Evolutionary conservation across 23 red algal genomes (phyloP).

Genomic region (Gracilaria domingensis): DNA sequence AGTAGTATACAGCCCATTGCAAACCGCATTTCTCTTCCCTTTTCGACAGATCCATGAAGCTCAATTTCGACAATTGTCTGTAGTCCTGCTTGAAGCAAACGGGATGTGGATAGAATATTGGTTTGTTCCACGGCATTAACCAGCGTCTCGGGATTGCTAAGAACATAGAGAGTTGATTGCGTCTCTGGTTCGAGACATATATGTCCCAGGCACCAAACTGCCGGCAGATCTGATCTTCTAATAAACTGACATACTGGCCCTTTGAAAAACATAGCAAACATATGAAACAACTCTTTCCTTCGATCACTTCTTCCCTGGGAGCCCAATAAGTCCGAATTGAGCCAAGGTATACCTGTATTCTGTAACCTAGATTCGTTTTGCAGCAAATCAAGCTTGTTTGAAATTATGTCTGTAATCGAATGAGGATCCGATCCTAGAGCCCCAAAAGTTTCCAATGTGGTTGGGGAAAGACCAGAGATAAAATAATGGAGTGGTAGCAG

Average conservation of each 20-base stretch:
- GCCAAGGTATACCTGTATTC: not conserved
- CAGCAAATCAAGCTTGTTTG: not conserved
- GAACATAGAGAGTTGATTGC: not conserved
- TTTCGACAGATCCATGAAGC: not conserved
- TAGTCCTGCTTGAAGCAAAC: not conserved
- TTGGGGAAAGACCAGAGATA: not conserved
- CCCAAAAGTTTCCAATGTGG: not conserved
- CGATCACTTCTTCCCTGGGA: not conserved
- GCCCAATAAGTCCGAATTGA: not conserved
- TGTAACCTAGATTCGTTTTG: not conserved
- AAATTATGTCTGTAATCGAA: not conserved
- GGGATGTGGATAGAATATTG: not conserved
- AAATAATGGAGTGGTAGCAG: not conserved
- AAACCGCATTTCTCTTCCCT: not conserved
- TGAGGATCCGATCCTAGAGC: not conserved
- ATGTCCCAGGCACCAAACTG: not conserved
- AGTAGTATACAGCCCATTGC: not conserved
- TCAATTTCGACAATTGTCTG: slow-evolving; percentile 1
- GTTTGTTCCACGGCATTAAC: not conserved
- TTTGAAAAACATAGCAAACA: not conserved
- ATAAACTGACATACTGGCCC: not conserved
- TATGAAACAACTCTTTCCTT: not conserved
- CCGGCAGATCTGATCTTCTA: not conserved
- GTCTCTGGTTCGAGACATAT: not conserved
- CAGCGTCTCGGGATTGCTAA: not conserved